phyloP scores from a whole-genome alignment of 441 rosid genomes.

The Daphne laureola region DNA sequence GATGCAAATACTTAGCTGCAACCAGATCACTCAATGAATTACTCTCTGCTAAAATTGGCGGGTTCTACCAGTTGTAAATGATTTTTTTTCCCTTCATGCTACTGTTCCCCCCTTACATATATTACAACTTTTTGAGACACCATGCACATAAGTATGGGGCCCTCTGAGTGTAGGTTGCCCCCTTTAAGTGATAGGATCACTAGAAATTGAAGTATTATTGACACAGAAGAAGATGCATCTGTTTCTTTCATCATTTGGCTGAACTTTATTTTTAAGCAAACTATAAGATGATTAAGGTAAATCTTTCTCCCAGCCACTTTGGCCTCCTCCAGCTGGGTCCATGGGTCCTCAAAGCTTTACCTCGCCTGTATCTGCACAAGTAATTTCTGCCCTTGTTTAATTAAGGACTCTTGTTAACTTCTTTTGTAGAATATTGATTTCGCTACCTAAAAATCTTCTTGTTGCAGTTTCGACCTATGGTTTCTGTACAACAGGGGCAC shows the following conservation, averaged over 20 bases:
- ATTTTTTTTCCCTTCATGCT: no score
- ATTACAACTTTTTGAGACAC: neutral
- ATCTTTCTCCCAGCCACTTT: conserved; percentile 17
- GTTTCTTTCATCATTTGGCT: neutral
- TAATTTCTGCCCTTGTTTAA: conserved; percentile 7
- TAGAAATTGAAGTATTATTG: neutral
- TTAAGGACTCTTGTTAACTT: conserved; percentile 7
- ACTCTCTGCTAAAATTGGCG: neutral
- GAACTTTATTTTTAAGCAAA: conserved; percentile 5
- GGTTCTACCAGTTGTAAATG: no score
- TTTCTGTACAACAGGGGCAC: conserved; percentile 61
- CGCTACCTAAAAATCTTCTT: conserved; percentile 11
- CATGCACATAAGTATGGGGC: conserved; percentile 1
- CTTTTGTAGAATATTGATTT: conserved; percentile 1
- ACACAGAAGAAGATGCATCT: neutral
- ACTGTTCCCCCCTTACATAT: no score
- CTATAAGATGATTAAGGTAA: conserved; percentile 11
- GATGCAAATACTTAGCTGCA: neutral
- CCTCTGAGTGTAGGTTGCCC: neutral
- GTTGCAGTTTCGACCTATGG: conserved; percentile 65
- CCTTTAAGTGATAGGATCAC: neutral
- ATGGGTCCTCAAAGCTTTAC: conserved; percentile 27
- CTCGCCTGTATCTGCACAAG: conserved; percentile 21
- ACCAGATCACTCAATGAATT: neutral
- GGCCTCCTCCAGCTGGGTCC: conserved; percentile 32